A percentile compares a stretch with the other conserved stretches of the same genome.
Conservation (phyloP, 768 basidiomycete species). For the Psilocybe azurescens region DNA sequence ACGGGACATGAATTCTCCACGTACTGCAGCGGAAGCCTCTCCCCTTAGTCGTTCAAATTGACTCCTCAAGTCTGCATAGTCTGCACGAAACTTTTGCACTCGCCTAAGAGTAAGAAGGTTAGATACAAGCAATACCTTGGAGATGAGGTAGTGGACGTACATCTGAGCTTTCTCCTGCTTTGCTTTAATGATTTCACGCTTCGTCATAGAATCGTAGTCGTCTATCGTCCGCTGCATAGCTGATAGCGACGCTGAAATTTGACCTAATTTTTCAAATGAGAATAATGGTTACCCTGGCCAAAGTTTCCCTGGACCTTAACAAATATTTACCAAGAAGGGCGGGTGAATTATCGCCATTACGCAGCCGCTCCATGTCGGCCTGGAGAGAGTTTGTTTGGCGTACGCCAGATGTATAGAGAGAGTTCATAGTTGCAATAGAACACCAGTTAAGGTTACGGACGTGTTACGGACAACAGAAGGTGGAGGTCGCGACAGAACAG, state of each 20-base stretch:
- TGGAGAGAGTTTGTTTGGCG: conserved; percentile 90
- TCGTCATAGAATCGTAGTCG: conserved; percentile 97
- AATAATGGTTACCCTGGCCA: background rate
- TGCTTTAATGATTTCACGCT: conserved; percentile 93
- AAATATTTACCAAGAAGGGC: conserved; percentile 77
- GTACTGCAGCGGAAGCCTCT: conserved; percentile 56
- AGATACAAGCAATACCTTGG: background rate
- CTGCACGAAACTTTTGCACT: conserved; percentile 88
- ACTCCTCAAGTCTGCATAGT: conserved; percentile 80
- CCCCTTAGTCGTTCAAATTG: conserved; percentile 84
- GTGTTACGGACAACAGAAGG: too few relatives aligned
- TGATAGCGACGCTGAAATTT: conserved; percentile 96
- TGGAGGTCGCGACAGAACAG: too few relatives aligned
- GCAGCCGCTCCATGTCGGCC: conserved; percentile 84
- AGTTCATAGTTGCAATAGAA: conserved; percentile 69
- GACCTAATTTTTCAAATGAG: conserved; percentile 59
- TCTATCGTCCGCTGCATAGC: conserved; percentile 95
- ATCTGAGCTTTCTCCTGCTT: conserved; percentile 97
- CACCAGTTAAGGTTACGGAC: too few relatives aligned
- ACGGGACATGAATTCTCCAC: conserved; percentile 18
- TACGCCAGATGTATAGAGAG: conserved; percentile 91
- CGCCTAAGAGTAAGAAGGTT: conserved; percentile 56
- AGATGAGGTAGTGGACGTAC: conserved; percentile 45
- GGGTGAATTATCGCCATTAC: conserved; percentile 79
- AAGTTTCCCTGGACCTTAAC: background rate